Conservation (phyloP, 108 stramenopile species). For the Stephanodiscus minutulus region DNA sequence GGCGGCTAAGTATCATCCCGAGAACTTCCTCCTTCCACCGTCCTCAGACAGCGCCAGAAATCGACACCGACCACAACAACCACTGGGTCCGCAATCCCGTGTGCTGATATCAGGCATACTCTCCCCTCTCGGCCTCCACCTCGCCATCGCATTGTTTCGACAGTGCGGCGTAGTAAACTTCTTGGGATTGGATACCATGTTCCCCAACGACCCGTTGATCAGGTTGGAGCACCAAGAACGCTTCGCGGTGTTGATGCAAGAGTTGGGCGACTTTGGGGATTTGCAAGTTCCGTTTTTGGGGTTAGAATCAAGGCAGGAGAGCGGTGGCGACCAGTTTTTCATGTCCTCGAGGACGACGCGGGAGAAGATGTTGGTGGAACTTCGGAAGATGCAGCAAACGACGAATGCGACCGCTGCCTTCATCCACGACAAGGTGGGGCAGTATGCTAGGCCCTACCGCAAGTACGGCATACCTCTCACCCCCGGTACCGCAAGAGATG, state of each 20-base stretch:
- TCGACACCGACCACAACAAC: constrained; percentile 1
- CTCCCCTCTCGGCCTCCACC: constrained; percentile 58
- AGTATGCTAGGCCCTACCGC: constrained; percentile 12
- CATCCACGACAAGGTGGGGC: background rate
- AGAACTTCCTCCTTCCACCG: constrained; percentile 31
- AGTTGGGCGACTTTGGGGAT: constrained; percentile 38
- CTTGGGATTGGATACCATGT: constrained; percentile 65
- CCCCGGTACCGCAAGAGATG: constrained; percentile 27
- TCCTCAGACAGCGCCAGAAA: background rate
- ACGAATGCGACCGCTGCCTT: background rate
- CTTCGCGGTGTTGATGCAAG: constrained; percentile 48
- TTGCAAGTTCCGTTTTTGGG: constrained; percentile 63
- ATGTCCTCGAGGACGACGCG: constrained; percentile 23
- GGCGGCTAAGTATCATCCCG: constrained; percentile 31
- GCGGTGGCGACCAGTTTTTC: background rate
- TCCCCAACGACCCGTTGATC: constrained; percentile 67
- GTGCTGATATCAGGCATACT: constrained; percentile 82
- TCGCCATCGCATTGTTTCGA: constrained; percentile 61
- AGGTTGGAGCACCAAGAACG: constrained; percentile 61
- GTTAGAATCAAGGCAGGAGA: constrained; percentile 50
- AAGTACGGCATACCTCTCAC: constrained; percentile 31
- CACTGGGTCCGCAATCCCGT: constrained; percentile 38
- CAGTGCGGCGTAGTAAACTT: constrained; percentile 70
- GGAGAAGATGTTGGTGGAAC: constrained; percentile 8
- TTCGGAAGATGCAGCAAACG: background rate